Percentiles rank a stretch among this genome's conserved stretches.
phyloP scores from a whole-genome alignment of 306 rosid species.

The Erythrophleum fordii region DNA sequence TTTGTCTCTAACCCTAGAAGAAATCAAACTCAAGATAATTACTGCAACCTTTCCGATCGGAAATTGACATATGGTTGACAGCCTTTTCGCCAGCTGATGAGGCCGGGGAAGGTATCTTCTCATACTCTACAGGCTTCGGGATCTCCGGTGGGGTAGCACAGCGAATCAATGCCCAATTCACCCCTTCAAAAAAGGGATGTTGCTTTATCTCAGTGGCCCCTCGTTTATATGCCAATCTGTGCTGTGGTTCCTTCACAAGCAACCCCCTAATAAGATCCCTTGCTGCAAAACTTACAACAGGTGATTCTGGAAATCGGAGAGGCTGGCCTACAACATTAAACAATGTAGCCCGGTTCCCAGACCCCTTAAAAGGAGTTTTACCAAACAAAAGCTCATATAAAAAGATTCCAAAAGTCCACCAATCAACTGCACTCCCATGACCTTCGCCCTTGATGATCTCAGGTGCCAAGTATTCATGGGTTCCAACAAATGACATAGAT shows the following conservation, averaged over 20 bases:
- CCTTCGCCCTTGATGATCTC: conserved; percentile 98
- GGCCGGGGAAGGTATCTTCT: conserved; percentile 75
- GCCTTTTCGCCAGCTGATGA: conserved; percentile 71
- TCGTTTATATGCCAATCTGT: conserved; percentile 90
- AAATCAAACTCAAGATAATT: conserved; percentile 98
- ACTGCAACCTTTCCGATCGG: conserved; percentile 71
- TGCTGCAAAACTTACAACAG: conserved; percentile 92
- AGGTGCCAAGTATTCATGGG: conserved; percentile 96
- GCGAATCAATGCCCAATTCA: conserved; percentile 96
- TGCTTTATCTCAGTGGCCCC: conserved; percentile 97
- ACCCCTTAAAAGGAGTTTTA: conserved; percentile 96
- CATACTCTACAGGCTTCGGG: conserved; percentile 82
- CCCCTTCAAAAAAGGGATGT: conserved; percentile 96
- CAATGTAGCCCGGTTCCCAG: conserved; percentile 89
- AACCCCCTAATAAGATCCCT: conserved; percentile 90
- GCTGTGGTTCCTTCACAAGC: conserved; percentile 93
- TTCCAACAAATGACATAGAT: conserved; percentile 97
- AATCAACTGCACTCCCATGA: conserved; percentile 97
- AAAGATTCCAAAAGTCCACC: conserved; percentile 99
- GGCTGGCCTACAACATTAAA: conserved; percentile 94
- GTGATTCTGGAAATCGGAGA: conserved; percentile 89
- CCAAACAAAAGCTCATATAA: conserved; percentile 91
- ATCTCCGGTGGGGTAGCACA: conserved; percentile 98
- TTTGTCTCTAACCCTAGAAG: conserved; percentile 63
- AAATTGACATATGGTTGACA: conserved; percentile 51